Evolutionary conservation across 768 basidiomycete genomes (phyloP).

Genomic region (Clitopilus hobsonii): DNA sequence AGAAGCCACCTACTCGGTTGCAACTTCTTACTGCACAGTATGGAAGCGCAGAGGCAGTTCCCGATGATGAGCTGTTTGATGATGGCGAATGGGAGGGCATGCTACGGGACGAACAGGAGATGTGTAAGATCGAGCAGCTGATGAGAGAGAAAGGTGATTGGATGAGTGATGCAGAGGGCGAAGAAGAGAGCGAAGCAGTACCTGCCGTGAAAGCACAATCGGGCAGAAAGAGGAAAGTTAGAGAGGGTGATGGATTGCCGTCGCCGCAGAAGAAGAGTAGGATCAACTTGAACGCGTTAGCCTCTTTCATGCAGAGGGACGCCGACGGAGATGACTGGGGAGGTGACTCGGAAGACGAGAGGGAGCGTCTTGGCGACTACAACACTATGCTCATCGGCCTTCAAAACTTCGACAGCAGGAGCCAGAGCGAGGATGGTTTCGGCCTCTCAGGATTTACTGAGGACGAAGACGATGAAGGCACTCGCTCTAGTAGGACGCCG

Average conservation of each 20-base stretch:
- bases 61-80: conserved; percentile 69
- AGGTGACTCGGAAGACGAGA: conserved; percentile 5
- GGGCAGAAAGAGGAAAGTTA: conserved; percentile 12
- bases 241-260: conserved; percentile 7
- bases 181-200: conserved; percentile 10
- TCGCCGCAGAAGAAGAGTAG: conserved; percentile 24
- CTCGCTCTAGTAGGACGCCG: not conserved
- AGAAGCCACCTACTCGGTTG: conserved; percentile 52
- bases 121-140: conserved; percentile 31
- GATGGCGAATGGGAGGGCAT: conserved; percentile 64
- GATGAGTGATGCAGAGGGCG: conserved; percentile 19
- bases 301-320: conserved; percentile 39
- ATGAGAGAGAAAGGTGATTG: conserved; percentile 32
- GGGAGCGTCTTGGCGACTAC: conserved; percentile 10
- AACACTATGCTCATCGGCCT: conserved; percentile 1
- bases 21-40: conserved; percentile 56
- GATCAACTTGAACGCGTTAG: conserved; percentile 55
- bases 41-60: conserved; percentile 45
- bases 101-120: conserved; percentile 50
- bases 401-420: not conserved
- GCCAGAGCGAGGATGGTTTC: conserved; percentile 1
- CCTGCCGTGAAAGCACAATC: conserved; percentile 4
- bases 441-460: conserved; percentile 9
- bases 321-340: conserved; percentile 18
- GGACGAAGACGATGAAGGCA: not conserved